Base-by-base conservation (phyloP, 345 rosid genomes). In the Pelargonium nanum region DNA sequence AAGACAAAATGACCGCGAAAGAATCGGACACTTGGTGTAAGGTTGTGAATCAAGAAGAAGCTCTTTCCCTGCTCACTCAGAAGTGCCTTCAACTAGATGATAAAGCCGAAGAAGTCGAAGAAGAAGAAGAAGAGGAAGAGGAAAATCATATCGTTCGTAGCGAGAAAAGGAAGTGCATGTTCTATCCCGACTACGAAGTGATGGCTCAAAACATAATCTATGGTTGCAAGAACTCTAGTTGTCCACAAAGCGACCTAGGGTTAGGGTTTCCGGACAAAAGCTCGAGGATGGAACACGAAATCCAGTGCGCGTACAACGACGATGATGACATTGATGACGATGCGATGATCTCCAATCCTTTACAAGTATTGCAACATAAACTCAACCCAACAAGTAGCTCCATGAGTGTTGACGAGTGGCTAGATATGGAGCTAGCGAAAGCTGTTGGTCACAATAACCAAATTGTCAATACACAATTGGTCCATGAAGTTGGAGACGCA, bases 1-100 rank as follows among this genome's bases (percentile, higher is more conserved):
- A 85, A 22, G 84, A 81, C 51, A 87, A 85, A 66, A 90, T 83
- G 90, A 73, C 80, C 4, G 90, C 88, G 0, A 79, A 75, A 64
- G 93, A 87, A 60, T 80, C 72, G 0, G 64, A 65, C 25, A 79
- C 76, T 55, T 83, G 95, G 91, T 78, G 84, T 54, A 73, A 64
- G 66, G 80, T 83, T 17, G 64, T 87, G 28, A 71, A 75, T 22
- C 86, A 77, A 61, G 97, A 85, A 70, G 86, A 87, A 67, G 66
- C 73, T 6, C 75, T 69, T 7, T 7, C 57, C 12, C 62, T 63
- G 0, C 73, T 71, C 2, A 59, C 75, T 0, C 9, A 75, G 19
- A 64, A 63, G 19, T 70, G 75, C 70, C 81, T 81, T 48, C 66
- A 24, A 55, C 15, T 3, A 12, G 48, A 40, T 12, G 16, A 40